phyloP scores from a whole-genome alignment of 2,329 filamentous ascomycete species.

The Plenodomus lindquistii region DNA sequence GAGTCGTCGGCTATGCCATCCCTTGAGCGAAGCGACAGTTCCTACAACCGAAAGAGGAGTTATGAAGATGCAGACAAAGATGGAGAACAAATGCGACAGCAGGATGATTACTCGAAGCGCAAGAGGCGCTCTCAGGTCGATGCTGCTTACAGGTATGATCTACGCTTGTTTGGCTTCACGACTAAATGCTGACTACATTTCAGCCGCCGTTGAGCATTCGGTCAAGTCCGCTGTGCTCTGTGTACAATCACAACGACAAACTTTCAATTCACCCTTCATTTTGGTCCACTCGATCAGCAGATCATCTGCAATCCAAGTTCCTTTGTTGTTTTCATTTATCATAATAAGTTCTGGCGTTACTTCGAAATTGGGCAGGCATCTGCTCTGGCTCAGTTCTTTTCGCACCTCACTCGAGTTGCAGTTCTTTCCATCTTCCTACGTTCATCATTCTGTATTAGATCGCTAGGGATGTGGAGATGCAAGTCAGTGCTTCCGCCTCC shows the following conservation, averaged over 20 bases:
- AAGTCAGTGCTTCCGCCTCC: not conserved
- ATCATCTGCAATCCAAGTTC: not conserved
- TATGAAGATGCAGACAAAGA: conserved; percentile 41
- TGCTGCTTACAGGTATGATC: conserved; percentile 41
- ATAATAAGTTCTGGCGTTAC: not conserved
- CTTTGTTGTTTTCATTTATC: not conserved
- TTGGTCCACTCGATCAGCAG: not conserved
- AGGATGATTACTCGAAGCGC: conserved; percentile 42
- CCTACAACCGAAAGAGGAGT: conserved; percentile 40
- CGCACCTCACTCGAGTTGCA: not conserved
- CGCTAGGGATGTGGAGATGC: not conserved
- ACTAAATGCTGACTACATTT: not conserved
- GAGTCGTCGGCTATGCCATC: conserved; percentile 15
- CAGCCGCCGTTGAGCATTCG: not conserved
- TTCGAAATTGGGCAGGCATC: not conserved
- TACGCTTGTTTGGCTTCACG: too few species aligned
- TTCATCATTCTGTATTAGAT: not conserved
- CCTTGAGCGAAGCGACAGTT: conserved; percentile 37
- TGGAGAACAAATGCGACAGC: conserved; percentile 36
- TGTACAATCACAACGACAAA: not conserved
- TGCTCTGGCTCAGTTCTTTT: not conserved
- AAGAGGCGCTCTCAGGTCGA: conserved; percentile 43
- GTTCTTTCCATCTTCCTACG: not conserved
- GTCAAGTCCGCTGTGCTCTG: not conserved
- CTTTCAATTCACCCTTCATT: not conserved